Base-by-base conservation (phyloP, 345 rosid species). In the Pistacia integerrima region DNA sequence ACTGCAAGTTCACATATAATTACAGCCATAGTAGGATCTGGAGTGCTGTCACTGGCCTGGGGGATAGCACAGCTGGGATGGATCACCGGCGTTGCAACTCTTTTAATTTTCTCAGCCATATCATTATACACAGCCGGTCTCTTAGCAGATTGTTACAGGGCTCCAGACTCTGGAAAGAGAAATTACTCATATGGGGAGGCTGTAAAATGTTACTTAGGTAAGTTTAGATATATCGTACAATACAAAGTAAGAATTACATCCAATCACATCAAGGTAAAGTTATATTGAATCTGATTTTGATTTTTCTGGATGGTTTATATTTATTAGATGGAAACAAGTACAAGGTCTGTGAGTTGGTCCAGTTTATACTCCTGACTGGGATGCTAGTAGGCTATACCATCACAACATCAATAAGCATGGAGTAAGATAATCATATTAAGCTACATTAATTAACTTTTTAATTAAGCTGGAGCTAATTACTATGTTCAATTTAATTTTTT, bases 41-140 rank as follows among this genome's bases (percentile, higher is more conserved):
- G 82, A 1, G 73, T 80, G 10, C 69, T 80, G n/a, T 75, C 79
- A 58, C 67, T 75, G 1, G 55, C 79, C 10, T 80, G 82, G 82
- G 66, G 36, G 1, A 48, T 80, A 41, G 82, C 73, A 9, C 82
- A 80, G 9, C 58, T 80, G 4, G 73, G 82, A 64, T 75, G 82
- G 82, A 49, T 80, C 41, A 10, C 25, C 2, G 82, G 79, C 54
- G 30, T 51, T 0, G 46, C 25, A 48, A 71, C 73, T 65, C 79
- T 75, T 59, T 7, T 59, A 11, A 80, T 56, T 10, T 65, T 80
- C 69, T 70, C 79, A 0, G 11, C 6, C 51, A 51, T 75, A 22
- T 64, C 79, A 0, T 41, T 74, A 17, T 80, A 71, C 9, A 48
- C 79, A 9, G 75, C 76, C 13, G 35, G 64, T 41, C 71, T 79